Percentiles rank a stretch among this genome's conserved stretches.
Evolutionary conservation across 441 rosid genomes (phyloP).

Genomic region (Populus tomentosa): DNA sequence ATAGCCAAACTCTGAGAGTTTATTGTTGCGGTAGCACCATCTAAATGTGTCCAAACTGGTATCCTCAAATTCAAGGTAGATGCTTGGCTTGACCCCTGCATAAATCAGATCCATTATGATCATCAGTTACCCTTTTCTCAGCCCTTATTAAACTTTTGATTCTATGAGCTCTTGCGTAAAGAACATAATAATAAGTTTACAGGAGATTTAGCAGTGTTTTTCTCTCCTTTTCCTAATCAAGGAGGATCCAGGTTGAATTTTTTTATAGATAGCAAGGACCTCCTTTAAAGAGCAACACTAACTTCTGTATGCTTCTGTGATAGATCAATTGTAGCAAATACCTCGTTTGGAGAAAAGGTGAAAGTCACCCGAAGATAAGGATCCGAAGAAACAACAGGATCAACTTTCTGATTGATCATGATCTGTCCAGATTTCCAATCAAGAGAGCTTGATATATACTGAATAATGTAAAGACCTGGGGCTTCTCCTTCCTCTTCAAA

Average conservation of each 20-base stretch:
- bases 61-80: constrained; percentile 71
- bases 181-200: background rate
- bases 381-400: constrained; percentile 63
- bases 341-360: constrained; percentile 47
- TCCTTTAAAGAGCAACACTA: background rate
- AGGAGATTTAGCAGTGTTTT: background rate
- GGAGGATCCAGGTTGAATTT: background rate
- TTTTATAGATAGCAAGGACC: background rate
- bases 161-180: background rate
- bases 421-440: constrained; percentile 69
- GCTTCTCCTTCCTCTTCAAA: constrained; percentile 68
- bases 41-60: constrained; percentile 60
- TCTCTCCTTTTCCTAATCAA: background rate
- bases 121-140: background rate
- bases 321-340: constrained; percentile 16
- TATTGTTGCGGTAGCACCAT: constrained; percentile 52
- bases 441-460: constrained; percentile 74
- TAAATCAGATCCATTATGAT: background rate
- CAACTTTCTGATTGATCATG: constrained; percentile 57
- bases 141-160: background rate
- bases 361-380: constrained; percentile 58
- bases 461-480: constrained; percentile 76
- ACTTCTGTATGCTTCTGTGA: background rate
- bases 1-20: constrained; percentile 45
- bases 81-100: constrained; percentile 43